Percentiles rank a stretch among this genome's conserved stretches.
Evolutionary conservation across 73 alveolate genomes (phyloP).

Genomic region (Paramecium tetraurelia): DNA sequence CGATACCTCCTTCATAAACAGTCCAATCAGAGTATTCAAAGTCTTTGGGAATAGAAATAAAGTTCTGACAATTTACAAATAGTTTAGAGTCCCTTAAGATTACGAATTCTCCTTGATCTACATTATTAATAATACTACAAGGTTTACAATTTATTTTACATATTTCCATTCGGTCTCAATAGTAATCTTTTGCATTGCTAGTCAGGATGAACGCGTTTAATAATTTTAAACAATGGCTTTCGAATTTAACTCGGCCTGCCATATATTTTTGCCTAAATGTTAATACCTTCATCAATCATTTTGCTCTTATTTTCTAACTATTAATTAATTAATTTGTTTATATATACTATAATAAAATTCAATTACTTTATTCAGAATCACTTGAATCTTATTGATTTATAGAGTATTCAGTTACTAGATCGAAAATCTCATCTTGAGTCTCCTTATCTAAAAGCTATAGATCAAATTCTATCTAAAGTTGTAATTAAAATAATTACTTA

Average conservation of each 20-base stretch:
- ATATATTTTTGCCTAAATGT: neutral
- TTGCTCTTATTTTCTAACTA: too few relatives aligned
- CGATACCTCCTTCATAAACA: neutral
- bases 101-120: neutral
- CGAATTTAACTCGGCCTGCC: too few relatives aligned
- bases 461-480: constrained; percentile 14
- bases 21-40: neutral
- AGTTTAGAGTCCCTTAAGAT: neutral
- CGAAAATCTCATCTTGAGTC: neutral
- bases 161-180: neutral
- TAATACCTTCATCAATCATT: neutral
- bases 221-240: too few relatives aligned
- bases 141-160: neutral
- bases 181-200: neutral
- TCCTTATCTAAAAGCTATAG: neutral
- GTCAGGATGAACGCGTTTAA: too few relatives aligned
- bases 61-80: neutral
- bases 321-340: neutral
- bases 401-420: neutral
- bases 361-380: neutral
- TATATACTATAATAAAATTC: neutral
- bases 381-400: neutral
- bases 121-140: neutral
- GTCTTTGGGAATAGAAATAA: neutral
- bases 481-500: neutral